Percentiles rank a stretch among this genome's conserved stretches.
These are phyloP conservation scores for Dovyalis caffra DNA, from an alignment of 345 rosid species.

Conservation along the genomic window DNA sequence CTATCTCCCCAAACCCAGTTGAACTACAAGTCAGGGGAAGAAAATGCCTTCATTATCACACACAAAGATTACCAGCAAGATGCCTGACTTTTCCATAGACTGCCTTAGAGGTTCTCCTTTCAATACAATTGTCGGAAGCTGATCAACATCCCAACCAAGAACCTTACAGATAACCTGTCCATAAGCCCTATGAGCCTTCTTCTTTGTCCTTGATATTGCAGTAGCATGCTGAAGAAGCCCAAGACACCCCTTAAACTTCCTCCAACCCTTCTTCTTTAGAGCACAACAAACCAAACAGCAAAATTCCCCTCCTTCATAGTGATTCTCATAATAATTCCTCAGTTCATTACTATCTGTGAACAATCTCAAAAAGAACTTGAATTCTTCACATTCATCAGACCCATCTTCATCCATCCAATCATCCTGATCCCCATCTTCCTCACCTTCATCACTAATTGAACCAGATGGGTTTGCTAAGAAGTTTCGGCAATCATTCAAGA, in stretches of 20 bases:
- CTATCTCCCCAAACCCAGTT: background rate
- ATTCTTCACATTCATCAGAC: constrained; percentile 35
- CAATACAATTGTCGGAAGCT: constrained; percentile 37
- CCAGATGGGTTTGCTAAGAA: constrained; percentile 27
- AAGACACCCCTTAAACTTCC: constrained; percentile 56
- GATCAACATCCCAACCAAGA: constrained; percentile 66
- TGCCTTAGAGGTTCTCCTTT: constrained; percentile 38
- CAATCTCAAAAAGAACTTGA: constrained; percentile 40
- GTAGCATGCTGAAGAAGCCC: constrained; percentile 65
- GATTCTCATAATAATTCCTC: constrained; percentile 56
- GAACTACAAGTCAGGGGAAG: background rate
- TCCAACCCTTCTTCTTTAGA: constrained; percentile 34
- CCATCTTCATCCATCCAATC: constrained; percentile 27
- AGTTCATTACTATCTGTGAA: constrained; percentile 48
- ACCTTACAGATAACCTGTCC: constrained; percentile 68
- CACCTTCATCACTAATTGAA: constrained; percentile 25
- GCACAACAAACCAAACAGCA: constrained; percentile 71
- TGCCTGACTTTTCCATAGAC: constrained; percentile 12
- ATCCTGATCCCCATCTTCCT: constrained; percentile 23
- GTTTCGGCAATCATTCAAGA: constrained; percentile 37
- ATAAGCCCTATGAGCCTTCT: constrained; percentile 61
- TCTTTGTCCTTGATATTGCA: constrained; percentile 44
- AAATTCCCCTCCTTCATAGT: constrained; percentile 49
- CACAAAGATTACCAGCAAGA: background rate
- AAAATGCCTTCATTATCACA: background rate